Evolutionary conservation across 2,329 filamentous ascomycete genomes (phyloP), one percentile per base, ranked within the genome.

Genomic region (Capronia americana): DNA sequence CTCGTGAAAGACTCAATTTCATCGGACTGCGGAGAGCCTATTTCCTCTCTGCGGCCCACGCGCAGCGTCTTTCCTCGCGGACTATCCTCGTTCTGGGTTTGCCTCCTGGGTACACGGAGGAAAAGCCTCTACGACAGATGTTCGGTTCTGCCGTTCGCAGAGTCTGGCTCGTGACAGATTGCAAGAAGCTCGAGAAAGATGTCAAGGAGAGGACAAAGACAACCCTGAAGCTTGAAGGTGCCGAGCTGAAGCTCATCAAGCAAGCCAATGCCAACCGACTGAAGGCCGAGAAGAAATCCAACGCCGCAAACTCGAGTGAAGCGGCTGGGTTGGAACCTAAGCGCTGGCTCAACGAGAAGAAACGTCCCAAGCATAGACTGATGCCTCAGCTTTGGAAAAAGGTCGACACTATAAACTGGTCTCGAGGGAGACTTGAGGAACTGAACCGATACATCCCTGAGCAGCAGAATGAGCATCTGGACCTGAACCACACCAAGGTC

Each of bases 11-110:
- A 74, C 90, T 98, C 72, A 96, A 90, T 83, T 96, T 92, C 78
- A 89, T 96, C 78, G 96, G 95, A 73, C 80, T 97, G 26, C 90
- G 93, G 65, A 93, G 97, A 79, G 93, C 93, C 0, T 97, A 94
- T 79, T 87, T 96, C 57, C 87, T 96, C 58, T 93, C 92, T 2
- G 92, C 93, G 12, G 84, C 91, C 48, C 95, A 95, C 77, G 86
- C 92, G 55, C 89, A 90, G 73, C 90, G 93, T 57, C 88, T 97
- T 38, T 97, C 94, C 1, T 93, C 93, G 0, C 86, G 92, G 57
- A 97, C 93, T 0, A 90, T 98, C 0, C 85, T 99, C 7, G 92
- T 97, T 78, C 90, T 93, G 55, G 92, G 91, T 0, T 92, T 97
- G 0, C 94, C 94, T 0, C 83, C 88, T 8, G 81, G 87, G 0